phyloP scores from a whole-genome alignment of 305 asterid species.

The Fraxinus albicans region DNA sequence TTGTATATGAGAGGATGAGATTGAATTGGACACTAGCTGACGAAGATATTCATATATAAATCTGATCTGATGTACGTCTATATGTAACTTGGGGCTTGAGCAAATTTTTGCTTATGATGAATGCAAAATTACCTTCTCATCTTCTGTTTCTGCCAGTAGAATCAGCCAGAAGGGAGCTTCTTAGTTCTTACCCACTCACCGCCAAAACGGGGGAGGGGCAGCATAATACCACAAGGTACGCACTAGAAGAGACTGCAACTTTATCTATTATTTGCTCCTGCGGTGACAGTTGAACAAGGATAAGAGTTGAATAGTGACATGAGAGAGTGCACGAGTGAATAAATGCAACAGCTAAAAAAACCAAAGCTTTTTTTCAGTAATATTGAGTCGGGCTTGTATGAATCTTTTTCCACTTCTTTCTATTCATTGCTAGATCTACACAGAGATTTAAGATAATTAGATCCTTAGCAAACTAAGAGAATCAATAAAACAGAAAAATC shows the following conservation, averaged over 20 bases:
- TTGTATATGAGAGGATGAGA: neutral
- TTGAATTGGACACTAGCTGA: neutral
- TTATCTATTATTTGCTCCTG: neutral
- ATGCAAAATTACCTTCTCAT: neutral
- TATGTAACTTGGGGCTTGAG: neutral
- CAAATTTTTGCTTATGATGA: neutral
- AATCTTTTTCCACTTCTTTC: neutral
- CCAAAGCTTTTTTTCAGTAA: neutral
- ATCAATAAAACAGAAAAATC: neutral
- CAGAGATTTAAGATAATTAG: neutral
- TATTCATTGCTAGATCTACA: neutral
- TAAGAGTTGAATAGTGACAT: neutral
- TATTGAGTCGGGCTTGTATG: neutral
- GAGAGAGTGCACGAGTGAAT: neutral
- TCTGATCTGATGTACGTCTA: neutral
- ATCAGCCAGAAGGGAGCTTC: neutral
- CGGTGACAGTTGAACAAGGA: neutral
- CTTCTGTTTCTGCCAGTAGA: neutral
- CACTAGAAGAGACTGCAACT: neutral
- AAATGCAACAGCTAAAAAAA: neutral
- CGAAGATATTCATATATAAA: neutral
- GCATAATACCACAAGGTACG: neutral
- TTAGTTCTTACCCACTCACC: neutral
- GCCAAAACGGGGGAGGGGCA: neutral
- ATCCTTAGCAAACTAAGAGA: neutral